These are phyloP conservation scores for Ilex paraguariensis DNA, from an alignment of 305 asterid species.

Conservation along the genomic window DNA sequence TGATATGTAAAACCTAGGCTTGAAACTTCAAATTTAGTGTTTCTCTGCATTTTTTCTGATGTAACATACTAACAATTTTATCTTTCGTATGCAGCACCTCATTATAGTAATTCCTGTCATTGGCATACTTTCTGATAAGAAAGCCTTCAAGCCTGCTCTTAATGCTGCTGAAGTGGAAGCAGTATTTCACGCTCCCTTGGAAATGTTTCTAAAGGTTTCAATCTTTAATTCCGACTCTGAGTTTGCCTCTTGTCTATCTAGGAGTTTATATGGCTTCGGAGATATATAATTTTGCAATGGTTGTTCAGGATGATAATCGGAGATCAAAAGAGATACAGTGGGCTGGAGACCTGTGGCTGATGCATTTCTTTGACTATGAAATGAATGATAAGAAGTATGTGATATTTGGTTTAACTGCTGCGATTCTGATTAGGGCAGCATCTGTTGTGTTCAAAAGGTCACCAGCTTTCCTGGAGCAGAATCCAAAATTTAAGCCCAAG, in stretches of 20 bases:
- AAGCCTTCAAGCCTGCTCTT: slow-evolving; percentile 56
- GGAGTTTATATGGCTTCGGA: neutral
- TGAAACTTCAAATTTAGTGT: too few species aligned
- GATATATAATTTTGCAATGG: neutral
- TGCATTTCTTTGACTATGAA: slow-evolving; percentile 73
- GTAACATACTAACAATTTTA: neutral
- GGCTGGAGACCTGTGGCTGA: slow-evolving; percentile 69
- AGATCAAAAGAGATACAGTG: slow-evolving; percentile 74
- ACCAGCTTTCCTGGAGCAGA: slow-evolving; percentile 79
- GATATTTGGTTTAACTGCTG: slow-evolving; percentile 96
- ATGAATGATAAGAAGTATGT: slow-evolving; percentile 45
- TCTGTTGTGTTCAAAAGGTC: slow-evolving; percentile 79
- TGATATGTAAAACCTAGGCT: too few species aligned
- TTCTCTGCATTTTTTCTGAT: neutral
- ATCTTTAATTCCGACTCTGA: slow-evolving; percentile 1
- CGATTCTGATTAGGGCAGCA: slow-evolving; percentile 83
- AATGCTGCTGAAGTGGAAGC: slow-evolving; percentile 82
- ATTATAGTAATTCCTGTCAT: slow-evolving; percentile 92
- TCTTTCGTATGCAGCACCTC: slow-evolving; percentile 56
- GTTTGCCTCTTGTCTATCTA: neutral
- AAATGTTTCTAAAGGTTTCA: slow-evolving; percentile 90
- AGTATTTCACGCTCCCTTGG: slow-evolving; percentile 90
- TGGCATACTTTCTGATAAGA: slow-evolving; percentile 69
- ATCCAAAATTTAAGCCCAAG: slow-evolving; percentile 62
- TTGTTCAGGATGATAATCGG: slow-evolving; percentile 69